Conservation (phyloP, 805 yeast species). For the Saccharomycopsis sp. region DNA sequence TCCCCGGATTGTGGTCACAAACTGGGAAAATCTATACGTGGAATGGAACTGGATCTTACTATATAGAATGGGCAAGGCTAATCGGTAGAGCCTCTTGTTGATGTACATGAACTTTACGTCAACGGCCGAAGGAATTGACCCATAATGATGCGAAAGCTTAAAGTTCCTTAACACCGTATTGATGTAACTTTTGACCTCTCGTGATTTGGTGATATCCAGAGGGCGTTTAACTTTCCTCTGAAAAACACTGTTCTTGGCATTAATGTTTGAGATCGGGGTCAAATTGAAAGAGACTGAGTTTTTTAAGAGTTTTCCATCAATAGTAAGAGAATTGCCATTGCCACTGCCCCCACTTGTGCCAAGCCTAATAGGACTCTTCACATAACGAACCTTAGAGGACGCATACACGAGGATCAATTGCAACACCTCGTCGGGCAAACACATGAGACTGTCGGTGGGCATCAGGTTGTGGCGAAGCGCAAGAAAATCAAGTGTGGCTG, state of each 20-base stretch:
- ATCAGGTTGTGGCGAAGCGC: neutral
- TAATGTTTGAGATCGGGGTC: neutral
- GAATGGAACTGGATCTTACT: constrained; percentile 50
- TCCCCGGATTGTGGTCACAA: constrained; percentile 58
- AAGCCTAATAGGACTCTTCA: constrained; percentile 3
- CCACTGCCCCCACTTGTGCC: neutral
- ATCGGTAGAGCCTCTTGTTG: constrained; percentile 41
- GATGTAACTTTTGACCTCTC: constrained; percentile 6
- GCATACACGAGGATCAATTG: constrained; percentile 14
- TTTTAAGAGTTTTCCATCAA: neutral
- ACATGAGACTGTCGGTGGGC: constrained; percentile 2
- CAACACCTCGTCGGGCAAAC: constrained; percentile 18
- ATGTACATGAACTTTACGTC: constrained; percentile 44
- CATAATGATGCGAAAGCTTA: constrained; percentile 13
- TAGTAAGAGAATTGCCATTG: neutral
- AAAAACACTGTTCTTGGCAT: neutral
- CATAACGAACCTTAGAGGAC: constrained; percentile 6
- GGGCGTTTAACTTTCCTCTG: neutral
- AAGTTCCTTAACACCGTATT: constrained; percentile 15
- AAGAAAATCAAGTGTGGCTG: neutral
- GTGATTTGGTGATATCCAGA: neutral
- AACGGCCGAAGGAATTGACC: constrained; percentile 24
- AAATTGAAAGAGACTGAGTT: constrained; percentile 6
- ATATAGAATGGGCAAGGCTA: constrained; percentile 53
- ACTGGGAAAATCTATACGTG: constrained; percentile 75